These are phyloP conservation scores for Rhododendron griersonianum DNA, from an alignment of 148 eudicot genomes.

Conservation along the genomic window DNA sequence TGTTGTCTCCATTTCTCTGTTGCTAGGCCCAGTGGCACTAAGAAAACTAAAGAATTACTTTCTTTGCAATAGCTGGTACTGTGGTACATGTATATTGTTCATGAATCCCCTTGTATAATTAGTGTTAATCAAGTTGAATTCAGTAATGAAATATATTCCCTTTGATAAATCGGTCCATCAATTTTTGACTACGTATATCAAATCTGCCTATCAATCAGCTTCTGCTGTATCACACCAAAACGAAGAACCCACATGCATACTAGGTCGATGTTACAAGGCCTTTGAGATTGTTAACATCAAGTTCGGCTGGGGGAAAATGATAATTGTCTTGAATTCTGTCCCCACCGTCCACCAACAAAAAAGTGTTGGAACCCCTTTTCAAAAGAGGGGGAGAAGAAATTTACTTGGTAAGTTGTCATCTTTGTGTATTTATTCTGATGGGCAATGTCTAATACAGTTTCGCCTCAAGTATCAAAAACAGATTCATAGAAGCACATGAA, in stretches of 20 bases:
- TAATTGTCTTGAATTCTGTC: not conserved
- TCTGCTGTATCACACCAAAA: not conserved
- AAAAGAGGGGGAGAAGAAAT: not conserved
- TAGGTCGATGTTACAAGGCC: not conserved
- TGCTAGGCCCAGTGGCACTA: not conserved
- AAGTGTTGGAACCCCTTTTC: not conserved
- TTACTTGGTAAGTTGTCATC: not conserved
- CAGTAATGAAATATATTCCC: not conserved
- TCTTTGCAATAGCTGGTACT: not conserved
- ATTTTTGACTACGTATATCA: not conserved
- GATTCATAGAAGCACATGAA: not conserved
- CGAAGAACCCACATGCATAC: not conserved
- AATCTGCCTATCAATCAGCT: not conserved
- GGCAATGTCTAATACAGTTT: not conserved
- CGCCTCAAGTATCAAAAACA: not conserved
- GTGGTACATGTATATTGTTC: not conserved
- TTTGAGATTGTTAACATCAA: not conserved
- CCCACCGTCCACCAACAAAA: not conserved
- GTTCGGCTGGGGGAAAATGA: not conserved
- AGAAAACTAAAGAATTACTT: not conserved
- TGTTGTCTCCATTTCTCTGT: not conserved
- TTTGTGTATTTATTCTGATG: not conserved
- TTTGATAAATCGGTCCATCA: not conserved
- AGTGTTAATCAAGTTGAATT: not conserved
- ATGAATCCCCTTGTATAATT: not conserved